These are phyloP conservation scores for Ophiocordyceps sinensis DNA, from an alignment of 2,329 filamentous ascomycete species.

Conservation along the genomic window DNA sequence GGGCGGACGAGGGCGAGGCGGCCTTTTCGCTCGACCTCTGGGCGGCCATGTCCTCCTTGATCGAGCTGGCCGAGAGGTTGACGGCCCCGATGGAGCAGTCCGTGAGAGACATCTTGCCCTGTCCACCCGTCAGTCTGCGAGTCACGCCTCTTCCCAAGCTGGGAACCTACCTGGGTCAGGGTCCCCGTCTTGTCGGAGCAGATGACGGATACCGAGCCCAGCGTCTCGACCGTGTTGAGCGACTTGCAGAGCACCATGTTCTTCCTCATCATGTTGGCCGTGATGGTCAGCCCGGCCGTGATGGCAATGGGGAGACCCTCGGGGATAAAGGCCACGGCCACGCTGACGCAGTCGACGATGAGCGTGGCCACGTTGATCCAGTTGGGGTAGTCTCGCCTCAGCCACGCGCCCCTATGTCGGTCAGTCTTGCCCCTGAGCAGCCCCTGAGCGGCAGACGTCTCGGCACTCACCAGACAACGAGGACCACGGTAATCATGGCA, in stretches of 20 bases:
- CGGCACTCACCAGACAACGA: slow-evolving; percentile 50
- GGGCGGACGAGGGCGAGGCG: slow-evolving; percentile 16
- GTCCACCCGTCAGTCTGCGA: no score
- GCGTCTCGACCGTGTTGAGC: slow-evolving; percentile 62
- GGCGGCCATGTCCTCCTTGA: slow-evolving; percentile 24
- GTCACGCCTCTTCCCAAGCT: neutral
- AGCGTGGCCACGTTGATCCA: slow-evolving; percentile 61
- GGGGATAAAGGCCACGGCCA: slow-evolving; percentile 63
- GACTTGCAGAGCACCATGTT: slow-evolving; percentile 71
- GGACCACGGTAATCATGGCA: slow-evolving; percentile 47
- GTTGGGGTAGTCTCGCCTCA: slow-evolving; percentile 48
- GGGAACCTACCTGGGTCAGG: slow-evolving; percentile 34
- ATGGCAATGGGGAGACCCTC: slow-evolving; percentile 59
- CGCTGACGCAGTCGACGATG: slow-evolving; percentile 58
- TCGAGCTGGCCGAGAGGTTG: slow-evolving; percentile 34
- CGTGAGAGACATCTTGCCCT: slow-evolving; percentile 61
- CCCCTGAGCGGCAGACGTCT: no score
- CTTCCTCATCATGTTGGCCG: slow-evolving; percentile 61
- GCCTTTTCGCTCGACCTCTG: slow-evolving; percentile 9
- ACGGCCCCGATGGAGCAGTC: slow-evolving; percentile 45
- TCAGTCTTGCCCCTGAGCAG: no score
- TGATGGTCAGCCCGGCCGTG: slow-evolving; percentile 59
- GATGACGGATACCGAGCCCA: slow-evolving; percentile 58
- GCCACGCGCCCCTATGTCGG: slow-evolving; percentile 45
- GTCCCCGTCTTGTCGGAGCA: slow-evolving; percentile 70